These are phyloP conservation scores for Atkinsonella texensis DNA, from an alignment of 2,329 filamentous ascomycete species.

Conservation along the genomic window DNA sequence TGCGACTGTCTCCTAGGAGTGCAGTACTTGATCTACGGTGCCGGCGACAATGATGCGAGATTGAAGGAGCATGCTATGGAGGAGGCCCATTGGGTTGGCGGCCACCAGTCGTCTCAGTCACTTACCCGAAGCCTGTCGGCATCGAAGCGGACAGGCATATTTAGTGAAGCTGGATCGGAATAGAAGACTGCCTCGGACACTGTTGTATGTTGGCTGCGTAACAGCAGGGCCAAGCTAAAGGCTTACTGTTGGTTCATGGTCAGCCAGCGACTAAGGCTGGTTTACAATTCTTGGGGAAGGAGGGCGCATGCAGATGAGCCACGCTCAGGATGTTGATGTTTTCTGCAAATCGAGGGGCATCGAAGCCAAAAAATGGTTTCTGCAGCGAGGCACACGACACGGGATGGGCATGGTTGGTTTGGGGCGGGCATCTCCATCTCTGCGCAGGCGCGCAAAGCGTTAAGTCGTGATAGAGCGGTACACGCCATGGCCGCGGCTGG, in stretches of 20 bases:
- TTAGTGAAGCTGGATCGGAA: constrained; percentile 21
- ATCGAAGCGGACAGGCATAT: constrained; percentile 25
- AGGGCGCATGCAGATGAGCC: not conserved
- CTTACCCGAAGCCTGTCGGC: constrained; percentile 23
- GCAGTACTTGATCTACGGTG: constrained; percentile 62
- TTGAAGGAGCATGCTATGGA: constrained; percentile 27
- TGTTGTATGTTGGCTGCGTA: constrained; percentile 4
- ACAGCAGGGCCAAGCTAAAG: not conserved
- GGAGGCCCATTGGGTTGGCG: constrained; percentile 19
- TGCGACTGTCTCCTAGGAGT: constrained; percentile 65
- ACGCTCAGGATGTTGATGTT: not conserved
- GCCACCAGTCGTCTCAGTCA: constrained; percentile 15
- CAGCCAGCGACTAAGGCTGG: not conserved
- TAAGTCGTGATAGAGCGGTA: constrained; percentile 17
- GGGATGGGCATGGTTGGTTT: not conserved
- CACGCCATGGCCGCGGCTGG: constrained; percentile 6
- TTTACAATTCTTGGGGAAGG: not conserved
- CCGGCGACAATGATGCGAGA: constrained; percentile 25
- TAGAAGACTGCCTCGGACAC: constrained; percentile 10
- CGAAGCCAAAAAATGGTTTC: too few species aligned
- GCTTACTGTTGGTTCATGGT: not conserved
- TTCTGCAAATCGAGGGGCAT: too few species aligned
- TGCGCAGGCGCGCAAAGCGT: constrained; percentile 10
- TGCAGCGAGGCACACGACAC: not conserved
- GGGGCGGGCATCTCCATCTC: constrained; percentile 1